These are phyloP conservation scores for Tuber microsphaerosporum DNA, from an alignment of 495 filamentous ascomycete species.

Conservation along the genomic window DNA sequence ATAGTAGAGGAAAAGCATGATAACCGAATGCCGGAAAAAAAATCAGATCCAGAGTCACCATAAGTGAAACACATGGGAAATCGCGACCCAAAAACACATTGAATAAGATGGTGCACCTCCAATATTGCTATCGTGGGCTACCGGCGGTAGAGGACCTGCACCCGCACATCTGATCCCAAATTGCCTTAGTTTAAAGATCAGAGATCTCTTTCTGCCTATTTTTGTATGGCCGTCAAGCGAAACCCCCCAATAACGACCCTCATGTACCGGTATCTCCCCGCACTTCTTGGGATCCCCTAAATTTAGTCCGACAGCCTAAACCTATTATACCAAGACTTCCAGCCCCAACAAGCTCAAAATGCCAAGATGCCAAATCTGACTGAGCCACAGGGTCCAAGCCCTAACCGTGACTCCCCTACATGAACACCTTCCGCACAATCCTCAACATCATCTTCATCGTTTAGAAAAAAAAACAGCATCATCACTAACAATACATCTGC, in stretches of 20 bases:
- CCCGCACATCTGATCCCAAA: background rate
- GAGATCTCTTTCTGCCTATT: background rate
- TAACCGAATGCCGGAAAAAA: background rate
- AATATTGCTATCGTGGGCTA: background rate
- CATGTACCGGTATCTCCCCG: background rate
- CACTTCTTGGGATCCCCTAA: background rate
- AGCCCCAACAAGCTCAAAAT: constrained; percentile 11
- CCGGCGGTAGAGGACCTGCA: too few species aligned
- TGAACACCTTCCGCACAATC: constrained; percentile 8
- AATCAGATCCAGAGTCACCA: background rate
- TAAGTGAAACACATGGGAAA: background rate
- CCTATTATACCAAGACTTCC: constrained; percentile 13
- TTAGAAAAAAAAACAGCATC: background rate
- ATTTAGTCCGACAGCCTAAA: background rate
- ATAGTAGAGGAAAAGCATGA: background rate
- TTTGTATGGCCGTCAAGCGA: background rate
- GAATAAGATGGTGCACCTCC: background rate
- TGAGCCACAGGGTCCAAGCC: constrained; percentile 9
- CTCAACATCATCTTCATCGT: background rate
- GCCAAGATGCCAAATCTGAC: constrained; percentile 18
- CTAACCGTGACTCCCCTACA: constrained; percentile 4
- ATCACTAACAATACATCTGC: constrained; percentile 8
- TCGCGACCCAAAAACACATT: background rate
- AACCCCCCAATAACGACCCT: background rate
- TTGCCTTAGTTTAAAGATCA: background rate